These are phyloP conservation scores for Blepharisma undulans DNA, from an alignment of 169 alveolate genomes.

Conservation along the genomic window DNA sequence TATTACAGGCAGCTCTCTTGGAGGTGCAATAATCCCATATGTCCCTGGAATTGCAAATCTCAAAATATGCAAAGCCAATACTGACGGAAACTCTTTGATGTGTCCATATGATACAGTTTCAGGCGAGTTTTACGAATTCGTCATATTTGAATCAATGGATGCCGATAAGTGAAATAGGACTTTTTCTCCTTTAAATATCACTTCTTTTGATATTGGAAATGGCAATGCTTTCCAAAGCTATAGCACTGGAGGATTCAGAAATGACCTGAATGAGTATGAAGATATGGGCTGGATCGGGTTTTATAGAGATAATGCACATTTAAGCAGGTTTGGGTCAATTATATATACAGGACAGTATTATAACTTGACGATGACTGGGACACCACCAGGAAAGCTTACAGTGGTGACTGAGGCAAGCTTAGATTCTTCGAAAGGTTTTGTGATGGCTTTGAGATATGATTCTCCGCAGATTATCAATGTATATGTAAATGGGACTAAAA, in stretches of 20 bases:
- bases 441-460: conserved; percentile 29
- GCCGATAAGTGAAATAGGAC: conserved; percentile 21
- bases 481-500: background rate
- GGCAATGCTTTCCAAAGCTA: background rate
- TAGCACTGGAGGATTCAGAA: background rate
- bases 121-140: background rate
- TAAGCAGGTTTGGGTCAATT: conserved; percentile 41
- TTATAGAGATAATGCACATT: conserved; percentile 46
- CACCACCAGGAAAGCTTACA: conserved; percentile 37
- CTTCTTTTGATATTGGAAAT: too few species aligned
- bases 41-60: background rate
- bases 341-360: conserved; percentile 20
- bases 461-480: conserved; percentile 38
- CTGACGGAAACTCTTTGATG: background rate
- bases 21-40: background rate
- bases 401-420: background rate
- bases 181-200: background rate
- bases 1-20: background rate
- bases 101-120: background rate
- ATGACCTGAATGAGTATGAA: conserved; percentile 42
- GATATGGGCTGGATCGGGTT: conserved; percentile 64
- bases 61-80: background rate
- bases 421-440: background rate
- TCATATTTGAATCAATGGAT: conserved; percentile 28
- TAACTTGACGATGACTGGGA: conserved; percentile 40